Percentiles rank a stretch among this genome's conserved stretches.
These are phyloP conservation scores for Colletotrichum aenigma DNA, from an alignment of 2,329 filamentous ascomycete species.

Conservation along the genomic window DNA sequence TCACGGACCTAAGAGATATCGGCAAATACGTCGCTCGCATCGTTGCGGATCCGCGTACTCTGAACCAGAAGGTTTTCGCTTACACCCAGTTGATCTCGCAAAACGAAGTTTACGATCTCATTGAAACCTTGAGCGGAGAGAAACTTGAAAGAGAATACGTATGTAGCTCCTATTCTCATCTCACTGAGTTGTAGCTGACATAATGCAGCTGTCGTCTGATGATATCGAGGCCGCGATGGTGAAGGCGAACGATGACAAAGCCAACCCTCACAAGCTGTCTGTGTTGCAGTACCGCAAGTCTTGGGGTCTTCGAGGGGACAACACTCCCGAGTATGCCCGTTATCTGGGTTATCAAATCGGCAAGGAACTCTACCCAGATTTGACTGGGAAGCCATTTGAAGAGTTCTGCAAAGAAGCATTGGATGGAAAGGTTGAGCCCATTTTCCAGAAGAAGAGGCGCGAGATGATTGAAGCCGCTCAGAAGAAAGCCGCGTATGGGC, in stretches of 20 bases:
- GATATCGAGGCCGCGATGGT: neutral
- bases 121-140: slow-evolving; percentile 55
- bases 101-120: slow-evolving; percentile 47
- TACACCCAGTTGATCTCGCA: slow-evolving; percentile 50
- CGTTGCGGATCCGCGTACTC: slow-evolving; percentile 53
- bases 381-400: slow-evolving; percentile 25
- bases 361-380: slow-evolving; percentile 59
- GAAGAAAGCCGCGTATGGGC: neutral
- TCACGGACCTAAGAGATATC: slow-evolving; percentile 58
- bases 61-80: slow-evolving; percentile 56
- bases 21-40: slow-evolving; percentile 56
- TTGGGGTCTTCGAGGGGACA: slow-evolving; percentile 55
- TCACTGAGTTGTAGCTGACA: neutral
- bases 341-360: slow-evolving; percentile 59
- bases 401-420: neutral
- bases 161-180: neutral
- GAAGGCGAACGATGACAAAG: neutral
- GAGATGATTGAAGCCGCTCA: neutral
- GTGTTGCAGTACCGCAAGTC: slow-evolving; percentile 46
- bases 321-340: slow-evolving; percentile 54
- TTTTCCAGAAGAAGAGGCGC: neutral
- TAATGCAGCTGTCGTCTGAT: neutral
- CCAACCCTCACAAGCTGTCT: neutral
- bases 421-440: neutral
- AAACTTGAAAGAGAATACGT: slow-evolving; percentile 33